Conservation (phyloP, 495 filamentous ascomycete species). For the Penicillium arizonense region DNA sequence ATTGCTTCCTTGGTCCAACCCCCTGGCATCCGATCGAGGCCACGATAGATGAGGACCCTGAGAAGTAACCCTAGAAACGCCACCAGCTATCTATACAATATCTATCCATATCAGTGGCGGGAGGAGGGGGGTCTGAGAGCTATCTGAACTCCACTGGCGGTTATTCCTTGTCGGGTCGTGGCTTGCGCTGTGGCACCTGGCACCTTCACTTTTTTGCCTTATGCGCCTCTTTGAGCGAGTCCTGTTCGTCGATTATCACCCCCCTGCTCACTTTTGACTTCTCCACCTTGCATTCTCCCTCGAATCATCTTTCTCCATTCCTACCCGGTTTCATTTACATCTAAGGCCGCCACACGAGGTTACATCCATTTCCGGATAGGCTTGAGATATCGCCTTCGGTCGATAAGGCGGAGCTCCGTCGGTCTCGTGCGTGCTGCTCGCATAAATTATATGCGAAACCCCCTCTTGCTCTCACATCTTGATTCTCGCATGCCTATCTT, state of each 20-base stretch:
- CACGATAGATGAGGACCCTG: neutral
- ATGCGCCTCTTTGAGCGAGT: neutral
- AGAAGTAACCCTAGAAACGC: slow-evolving; percentile 17
- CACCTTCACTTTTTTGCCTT: neutral
- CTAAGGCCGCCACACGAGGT: slow-evolving; percentile 3
- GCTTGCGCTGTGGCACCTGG: too few relatives aligned
- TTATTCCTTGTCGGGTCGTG: too few relatives aligned
- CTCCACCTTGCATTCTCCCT: neutral
- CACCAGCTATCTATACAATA: neutral
- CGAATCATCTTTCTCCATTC: slow-evolving; percentile 2
- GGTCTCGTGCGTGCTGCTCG: neutral
- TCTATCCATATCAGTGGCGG: neutral
- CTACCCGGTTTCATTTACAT: neutral
- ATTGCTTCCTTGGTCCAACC: too few relatives aligned
- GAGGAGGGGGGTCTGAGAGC: neutral
- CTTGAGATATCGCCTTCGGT: slow-evolving; percentile 7
- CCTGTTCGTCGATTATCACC: neutral
- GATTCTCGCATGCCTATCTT: slow-evolving; percentile 41
- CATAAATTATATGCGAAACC: neutral
- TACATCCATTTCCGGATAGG: slow-evolving; percentile 9
- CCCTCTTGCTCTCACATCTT: neutral
- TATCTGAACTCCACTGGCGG: neutral
- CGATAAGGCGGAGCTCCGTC: slow-evolving; percentile 21
- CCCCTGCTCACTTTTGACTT: neutral
- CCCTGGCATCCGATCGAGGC: neutral